Base-by-base conservation (phyloP, 202 grass and related monocot species). In the Cymbopogon flexuosus region DNA sequence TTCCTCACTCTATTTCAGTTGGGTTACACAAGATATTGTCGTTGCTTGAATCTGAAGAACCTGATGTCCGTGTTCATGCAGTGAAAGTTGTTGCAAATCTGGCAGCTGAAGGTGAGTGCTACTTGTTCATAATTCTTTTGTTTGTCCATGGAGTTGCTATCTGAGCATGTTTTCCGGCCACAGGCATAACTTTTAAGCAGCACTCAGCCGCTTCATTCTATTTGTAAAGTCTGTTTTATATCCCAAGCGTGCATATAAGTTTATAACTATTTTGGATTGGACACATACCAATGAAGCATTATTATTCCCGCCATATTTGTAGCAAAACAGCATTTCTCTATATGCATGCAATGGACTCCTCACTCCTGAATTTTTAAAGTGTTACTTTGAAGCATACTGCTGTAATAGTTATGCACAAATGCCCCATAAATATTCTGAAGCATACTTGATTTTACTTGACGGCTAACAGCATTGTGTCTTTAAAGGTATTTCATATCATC, bases 21-120 rank as follows among this genome's bases (percentile, higher is more conserved):
- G 96, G 96, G 66, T 84, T 99, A 63, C 87, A 96, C 67, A 99
- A 99, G 86, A 99, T 99, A 96, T 68, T 99, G 66, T 99, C 96
- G 24, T 87, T 99, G 71, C 92, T 99, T 83, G 96, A 96, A 88
- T 96, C 96, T 11, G 96, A 99, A 70, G 96, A 99, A 68, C 88
- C 87, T 66, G 96, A 99, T 89, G 92, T 99, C 75, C 96, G 93
- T 66, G 83, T 99, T 88, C 96, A 99, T 80, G 96, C 96, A 12
- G 96, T 99, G 22, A 99, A 99, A 90, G 96, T 99, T 80, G 96
- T 99, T 0, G 96, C 96, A 21, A 99, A 99, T 84, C 86, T 99
- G 60, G 96, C 96, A 75, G 96, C 96, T 85, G 96, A 99, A 96
- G 96, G 96, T 99, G 58, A 46, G 73, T 71, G 52, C 79, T 69